These are phyloP conservation scores for Maudiozyma pseudohumilis DNA, from an alignment of 805 yeast species.

Conservation along the genomic window DNA sequence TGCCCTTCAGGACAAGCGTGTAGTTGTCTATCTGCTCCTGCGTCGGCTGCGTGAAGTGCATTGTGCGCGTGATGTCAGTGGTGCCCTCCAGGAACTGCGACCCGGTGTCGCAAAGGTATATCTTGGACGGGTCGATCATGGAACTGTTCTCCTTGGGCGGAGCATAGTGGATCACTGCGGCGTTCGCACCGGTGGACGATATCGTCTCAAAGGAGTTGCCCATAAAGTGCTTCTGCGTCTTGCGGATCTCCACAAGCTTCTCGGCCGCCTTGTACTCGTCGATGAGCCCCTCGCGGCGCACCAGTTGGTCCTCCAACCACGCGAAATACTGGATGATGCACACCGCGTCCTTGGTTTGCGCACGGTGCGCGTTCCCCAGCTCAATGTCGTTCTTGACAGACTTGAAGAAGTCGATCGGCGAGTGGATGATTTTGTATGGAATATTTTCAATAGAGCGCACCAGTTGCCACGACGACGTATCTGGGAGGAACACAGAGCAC, in stretches of 20 bases:
- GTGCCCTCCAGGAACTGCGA: slow-evolving; percentile 91
- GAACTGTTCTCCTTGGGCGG: slow-evolving; percentile 53
- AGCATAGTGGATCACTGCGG: slow-evolving; percentile 66
- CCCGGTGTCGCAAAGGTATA: slow-evolving; percentile 81
- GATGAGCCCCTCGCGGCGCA: slow-evolving; percentile 32
- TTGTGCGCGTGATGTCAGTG: slow-evolving; percentile 88
- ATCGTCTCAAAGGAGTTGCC: slow-evolving; percentile 72
- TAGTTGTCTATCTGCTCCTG: slow-evolving; percentile 54
- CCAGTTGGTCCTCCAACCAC: slow-evolving; percentile 65
- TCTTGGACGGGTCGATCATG: slow-evolving; percentile 52
- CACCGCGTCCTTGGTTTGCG: slow-evolving; percentile 79
- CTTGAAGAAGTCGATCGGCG: slow-evolving; percentile 61
- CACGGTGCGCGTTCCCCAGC: slow-evolving; percentile 55
- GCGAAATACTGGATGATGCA: slow-evolving; percentile 66
- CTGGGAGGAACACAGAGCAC: slow-evolving; percentile 27
- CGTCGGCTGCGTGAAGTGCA: slow-evolving; percentile 53
- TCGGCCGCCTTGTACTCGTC: slow-evolving; percentile 60
- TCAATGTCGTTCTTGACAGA: slow-evolving; percentile 69
- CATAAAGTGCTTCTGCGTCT: slow-evolving; percentile 43
- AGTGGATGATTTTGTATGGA: slow-evolving; percentile 32
- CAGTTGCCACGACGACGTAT: slow-evolving; percentile 59
- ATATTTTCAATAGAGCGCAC: slow-evolving; percentile 34
- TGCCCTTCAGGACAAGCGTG: slow-evolving; percentile 85
- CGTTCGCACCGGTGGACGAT: slow-evolving; percentile 66
- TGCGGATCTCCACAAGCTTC: slow-evolving; percentile 47